A percentile compares a stretch with the other conserved stretches of the same genome.
phyloP scores from a whole-genome alignment of 106 monocot species.

The Dactylorhiza incarnata region DNA sequence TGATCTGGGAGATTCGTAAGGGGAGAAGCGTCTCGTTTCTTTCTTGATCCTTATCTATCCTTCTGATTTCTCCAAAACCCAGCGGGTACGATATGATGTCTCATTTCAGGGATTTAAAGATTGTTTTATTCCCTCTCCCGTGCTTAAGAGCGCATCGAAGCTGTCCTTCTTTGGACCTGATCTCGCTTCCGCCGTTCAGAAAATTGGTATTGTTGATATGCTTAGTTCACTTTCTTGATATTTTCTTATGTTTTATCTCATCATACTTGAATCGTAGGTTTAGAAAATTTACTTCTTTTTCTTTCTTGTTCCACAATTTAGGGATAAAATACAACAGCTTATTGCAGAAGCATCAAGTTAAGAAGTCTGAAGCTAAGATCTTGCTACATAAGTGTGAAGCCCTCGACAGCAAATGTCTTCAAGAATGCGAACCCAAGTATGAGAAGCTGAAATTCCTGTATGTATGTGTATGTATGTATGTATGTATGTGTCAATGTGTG shows the following conservation, averaged over 20 bases:
- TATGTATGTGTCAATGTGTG: no score
- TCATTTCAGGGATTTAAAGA: conserved; percentile 12
- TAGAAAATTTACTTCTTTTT: not conserved
- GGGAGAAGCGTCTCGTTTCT: not conserved
- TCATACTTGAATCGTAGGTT: not conserved
- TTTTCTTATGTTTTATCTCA: conserved; percentile 1
- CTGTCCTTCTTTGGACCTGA: conserved; percentile 19
- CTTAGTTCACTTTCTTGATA: not conserved
- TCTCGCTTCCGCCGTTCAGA: conserved; percentile 23
- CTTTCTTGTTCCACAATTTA: conserved; percentile 4
- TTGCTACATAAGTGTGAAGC: conserved; percentile 11
- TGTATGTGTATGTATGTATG: no score
- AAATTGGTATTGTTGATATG: conserved; percentile 36
- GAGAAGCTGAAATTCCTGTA: conserved; percentile 50
- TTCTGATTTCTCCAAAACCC: not conserved
- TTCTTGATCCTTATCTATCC: not conserved
- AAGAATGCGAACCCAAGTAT: conserved; percentile 50
- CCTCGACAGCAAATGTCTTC: conserved; percentile 32
- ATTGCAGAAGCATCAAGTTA: conserved; percentile 19
- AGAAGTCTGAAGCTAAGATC: conserved; percentile 13
- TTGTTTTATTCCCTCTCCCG: conserved; percentile 29
- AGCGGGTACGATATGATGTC: not conserved
- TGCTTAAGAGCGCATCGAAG: conserved; percentile 12
- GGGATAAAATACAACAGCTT: conserved; percentile 49
- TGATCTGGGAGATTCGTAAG: not conserved